Conservation (phyloP, 2,329 filamentous ascomycete genomes). For the Cladosporium cucumerinum region DNA sequence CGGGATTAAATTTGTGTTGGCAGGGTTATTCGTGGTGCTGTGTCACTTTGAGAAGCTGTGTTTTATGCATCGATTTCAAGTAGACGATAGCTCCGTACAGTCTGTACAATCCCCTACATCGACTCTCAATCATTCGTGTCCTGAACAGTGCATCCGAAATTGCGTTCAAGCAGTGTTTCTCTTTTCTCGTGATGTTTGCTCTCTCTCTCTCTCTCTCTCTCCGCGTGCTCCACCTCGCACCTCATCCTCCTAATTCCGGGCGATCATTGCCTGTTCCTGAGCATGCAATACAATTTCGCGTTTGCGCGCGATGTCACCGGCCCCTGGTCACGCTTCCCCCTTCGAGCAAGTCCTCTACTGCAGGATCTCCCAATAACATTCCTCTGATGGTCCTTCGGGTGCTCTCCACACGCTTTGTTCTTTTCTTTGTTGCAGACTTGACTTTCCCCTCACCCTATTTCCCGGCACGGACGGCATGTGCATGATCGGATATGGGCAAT, state of each 20-base stretch:
- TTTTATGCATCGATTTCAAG: background rate
- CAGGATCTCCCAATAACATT: background rate
- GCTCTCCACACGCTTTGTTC: background rate
- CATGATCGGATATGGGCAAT: background rate
- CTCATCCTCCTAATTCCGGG: background rate
- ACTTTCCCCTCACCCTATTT: background rate
- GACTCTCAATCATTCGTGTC: background rate
- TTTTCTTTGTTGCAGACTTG: background rate
- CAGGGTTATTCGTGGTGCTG: background rate
- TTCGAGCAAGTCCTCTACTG: background rate
- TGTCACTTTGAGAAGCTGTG: background rate
- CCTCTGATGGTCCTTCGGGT: conserved; percentile 1
- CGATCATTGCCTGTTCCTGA: conserved; percentile 12
- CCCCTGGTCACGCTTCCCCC: conserved; percentile 3
- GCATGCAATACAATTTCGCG: background rate
- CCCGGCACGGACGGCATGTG: background rate
- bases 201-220: background rate
- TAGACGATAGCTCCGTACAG: background rate
- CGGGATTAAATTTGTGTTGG: background rate
- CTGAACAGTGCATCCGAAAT: background rate
- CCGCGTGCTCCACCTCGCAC: background rate
- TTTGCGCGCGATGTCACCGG: background rate
- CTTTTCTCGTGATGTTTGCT: background rate
- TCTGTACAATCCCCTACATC: background rate
- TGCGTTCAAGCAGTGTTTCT: background rate